A percentile compares a stretch with the other conserved stretches of the same genome.
Conservation (phyloP, 1,139 yeast genomes). For the Yamadazyma triangularis region DNA sequence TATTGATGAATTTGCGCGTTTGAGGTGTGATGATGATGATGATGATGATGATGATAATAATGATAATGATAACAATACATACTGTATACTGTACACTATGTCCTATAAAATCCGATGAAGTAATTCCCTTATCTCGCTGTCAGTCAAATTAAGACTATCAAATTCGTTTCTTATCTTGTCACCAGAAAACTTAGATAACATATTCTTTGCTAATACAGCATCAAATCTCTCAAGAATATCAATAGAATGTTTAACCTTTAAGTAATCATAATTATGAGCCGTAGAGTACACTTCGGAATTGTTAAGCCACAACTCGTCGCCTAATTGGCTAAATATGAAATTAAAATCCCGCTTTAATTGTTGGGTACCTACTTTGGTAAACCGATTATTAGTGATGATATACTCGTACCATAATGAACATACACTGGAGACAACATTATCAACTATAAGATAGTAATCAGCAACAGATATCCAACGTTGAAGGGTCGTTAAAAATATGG, state of each 20-base stretch:
- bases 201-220: conserved; percentile 14
- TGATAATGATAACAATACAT: no score
- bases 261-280: conserved; percentile 23
- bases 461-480: conserved; percentile 23
- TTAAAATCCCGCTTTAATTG: conserved; percentile 55
- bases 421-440: conserved; percentile 41
- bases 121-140: conserved; percentile 30
- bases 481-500: conserved; percentile 32
- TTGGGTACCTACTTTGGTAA: conserved; percentile 49
- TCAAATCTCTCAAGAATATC: conserved; percentile 14
- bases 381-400: conserved; percentile 60
- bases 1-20: no score
- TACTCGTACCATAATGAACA: conserved; percentile 52
- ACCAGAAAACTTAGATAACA: conserved; percentile 13
- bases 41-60: no score
- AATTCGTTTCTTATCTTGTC: conserved; percentile 21
- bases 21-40: no score
- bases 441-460: conserved; percentile 26
- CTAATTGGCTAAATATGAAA: conserved; percentile 38
- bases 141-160: conserved; percentile 21
- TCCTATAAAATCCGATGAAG: conserved; percentile 24
- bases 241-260: conserved; percentile 31
- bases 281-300: conserved; percentile 17
- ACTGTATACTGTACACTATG: no score
- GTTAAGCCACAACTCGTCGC: conserved; percentile 15